phyloP scores from a whole-genome alignment of 129 eudicot species.

The Centella asiatica region DNA sequence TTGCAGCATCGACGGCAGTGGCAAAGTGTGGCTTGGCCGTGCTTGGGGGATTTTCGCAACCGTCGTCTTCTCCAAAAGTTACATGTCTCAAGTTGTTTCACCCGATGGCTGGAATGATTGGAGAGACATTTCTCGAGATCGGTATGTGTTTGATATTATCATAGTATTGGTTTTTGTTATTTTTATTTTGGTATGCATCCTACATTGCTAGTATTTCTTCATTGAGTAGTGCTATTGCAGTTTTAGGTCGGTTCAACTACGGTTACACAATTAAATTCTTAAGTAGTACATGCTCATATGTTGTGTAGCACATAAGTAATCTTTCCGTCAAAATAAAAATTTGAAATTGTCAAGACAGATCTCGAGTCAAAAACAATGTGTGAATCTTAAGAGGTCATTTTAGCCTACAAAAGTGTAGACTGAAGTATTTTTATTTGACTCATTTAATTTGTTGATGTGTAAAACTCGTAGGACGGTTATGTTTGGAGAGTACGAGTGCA shows the following conservation, averaged over 20 bases:
- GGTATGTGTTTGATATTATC: conserved; percentile 31
- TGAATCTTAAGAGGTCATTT: too few species aligned
- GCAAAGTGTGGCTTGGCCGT: conserved; percentile 84
- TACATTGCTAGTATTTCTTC: too few species aligned
- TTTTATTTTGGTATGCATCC: too few species aligned
- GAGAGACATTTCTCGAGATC: conserved; percentile 66
- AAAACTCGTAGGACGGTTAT: conserved; percentile 43
- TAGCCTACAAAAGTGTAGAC: too few species aligned
- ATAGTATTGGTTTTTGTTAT: neutral
- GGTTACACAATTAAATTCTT: too few species aligned
- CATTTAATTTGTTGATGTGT: too few species aligned
- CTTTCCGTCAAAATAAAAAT: neutral
- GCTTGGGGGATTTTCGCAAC: conserved; percentile 91
- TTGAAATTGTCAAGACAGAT: neutral
- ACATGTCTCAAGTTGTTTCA: conserved; percentile 67
- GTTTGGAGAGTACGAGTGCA: conserved; percentile 64
- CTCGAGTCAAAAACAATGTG: neutral
- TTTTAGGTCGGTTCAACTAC: too few species aligned
- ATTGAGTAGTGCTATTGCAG: too few species aligned
- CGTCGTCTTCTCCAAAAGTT: conserved; percentile 53
- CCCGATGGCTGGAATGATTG: conserved; percentile 93
- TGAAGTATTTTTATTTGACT: too few species aligned
- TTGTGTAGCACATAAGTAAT: too few species aligned
- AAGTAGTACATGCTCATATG: too few species aligned
- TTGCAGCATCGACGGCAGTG: conserved; percentile 61